These are phyloP conservation scores for Heliamphora ciliata DNA, from an alignment of 179 eudicot genomes.

Conservation along the genomic window DNA sequence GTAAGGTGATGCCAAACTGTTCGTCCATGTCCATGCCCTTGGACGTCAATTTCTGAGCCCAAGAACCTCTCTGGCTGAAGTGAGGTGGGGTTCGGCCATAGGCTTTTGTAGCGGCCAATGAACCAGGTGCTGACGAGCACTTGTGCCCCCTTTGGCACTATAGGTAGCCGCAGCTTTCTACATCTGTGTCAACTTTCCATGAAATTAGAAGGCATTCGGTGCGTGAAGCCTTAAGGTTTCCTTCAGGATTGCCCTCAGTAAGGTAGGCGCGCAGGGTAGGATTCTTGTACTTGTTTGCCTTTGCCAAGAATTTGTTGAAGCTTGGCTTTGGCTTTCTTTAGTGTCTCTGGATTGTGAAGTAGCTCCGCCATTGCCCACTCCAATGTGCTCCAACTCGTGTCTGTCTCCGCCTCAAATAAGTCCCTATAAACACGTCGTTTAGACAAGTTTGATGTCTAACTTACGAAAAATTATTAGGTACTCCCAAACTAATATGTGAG, in stretches of 20 bases:
- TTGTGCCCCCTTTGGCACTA: slow-evolving; percentile 16
- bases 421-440: slow-evolving; percentile 5
- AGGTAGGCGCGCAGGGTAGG: slow-evolving; percentile 12
- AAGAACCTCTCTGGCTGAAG: slow-evolving; percentile 22
- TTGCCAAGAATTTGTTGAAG: slow-evolving; percentile 18
- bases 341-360: slow-evolving; percentile 4
- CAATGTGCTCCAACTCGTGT: slow-evolving; percentile 16
- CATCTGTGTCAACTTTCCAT: slow-evolving; percentile 7
- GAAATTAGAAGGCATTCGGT: slow-evolving; percentile 16
- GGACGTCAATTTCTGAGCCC: slow-evolving; percentile 16
- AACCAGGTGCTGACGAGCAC: slow-evolving; percentile 22
- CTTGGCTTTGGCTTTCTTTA: slow-evolving; percentile 15
- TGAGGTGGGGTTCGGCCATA: slow-evolving; percentile 7
- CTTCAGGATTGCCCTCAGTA: slow-evolving; percentile 18
- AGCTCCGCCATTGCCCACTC: slow-evolving; percentile 28
- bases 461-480: no score
- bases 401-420: slow-evolving; percentile 22
- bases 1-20: slow-evolving; percentile 16
- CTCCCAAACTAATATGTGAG: no score
- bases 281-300: slow-evolving; percentile 15
- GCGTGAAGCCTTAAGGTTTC: slow-evolving; percentile 21
- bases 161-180: slow-evolving; percentile 15
- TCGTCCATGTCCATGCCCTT: slow-evolving; percentile 18
- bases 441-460: no score
- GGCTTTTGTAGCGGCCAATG: slow-evolving; percentile 6